A percentile compares a stretch with the other conserved stretches of the same genome.
Evolutionary conservation across 83 land plant genomes (phyloP).

Genomic region (Picea engelmannii): DNA sequence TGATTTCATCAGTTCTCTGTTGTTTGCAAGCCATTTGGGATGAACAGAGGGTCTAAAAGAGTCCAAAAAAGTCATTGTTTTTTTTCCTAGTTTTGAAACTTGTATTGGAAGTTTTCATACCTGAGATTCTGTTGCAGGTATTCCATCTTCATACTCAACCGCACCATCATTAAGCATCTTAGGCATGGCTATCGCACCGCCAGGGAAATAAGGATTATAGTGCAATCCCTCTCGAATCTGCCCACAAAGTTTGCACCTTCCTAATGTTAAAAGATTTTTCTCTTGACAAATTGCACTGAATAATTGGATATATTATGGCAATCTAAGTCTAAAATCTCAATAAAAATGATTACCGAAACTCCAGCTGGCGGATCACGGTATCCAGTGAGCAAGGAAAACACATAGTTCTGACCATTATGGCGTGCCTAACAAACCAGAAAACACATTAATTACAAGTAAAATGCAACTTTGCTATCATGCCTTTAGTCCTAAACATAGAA

Average conservation of each 20-base stretch:
- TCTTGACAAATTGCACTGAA: not conserved
- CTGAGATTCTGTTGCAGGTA: constrained; percentile 95
- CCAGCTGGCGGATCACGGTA: constrained; percentile 99
- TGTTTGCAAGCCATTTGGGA: not conserved
- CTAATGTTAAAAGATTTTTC: not conserved
- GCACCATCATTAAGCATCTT: constrained; percentile 96
- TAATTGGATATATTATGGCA: constrained; percentile 10
- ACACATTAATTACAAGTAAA: not conserved
- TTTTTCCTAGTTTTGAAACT: not conserved
- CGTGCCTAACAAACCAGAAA: constrained; percentile 69
- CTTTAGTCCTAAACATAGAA: too few relatives aligned
- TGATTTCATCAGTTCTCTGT: not conserved
- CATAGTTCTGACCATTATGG: constrained; percentile 96
- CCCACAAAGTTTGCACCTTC: not conserved
- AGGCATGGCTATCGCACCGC: constrained; percentile 99
- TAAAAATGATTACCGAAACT: constrained; percentile 37
- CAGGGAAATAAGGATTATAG: constrained; percentile 97
- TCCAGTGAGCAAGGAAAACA: constrained; percentile 90
- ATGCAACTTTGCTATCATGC: not conserved
- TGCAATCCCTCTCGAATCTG: constrained; percentile 92
- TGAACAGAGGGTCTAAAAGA: not conserved
- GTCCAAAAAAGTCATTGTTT: not conserved
- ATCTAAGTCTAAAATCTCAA: constrained; percentile 17
- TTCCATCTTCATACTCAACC: constrained; percentile 95
- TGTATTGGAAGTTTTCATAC: constrained; percentile 17